A percentile compares a stretch with the other conserved stretches of the same genome.
These are phyloP conservation scores for Goffeauzyma gilvescens DNA, from an alignment of 768 basidiomycete genomes.

Conservation along the genomic window DNA sequence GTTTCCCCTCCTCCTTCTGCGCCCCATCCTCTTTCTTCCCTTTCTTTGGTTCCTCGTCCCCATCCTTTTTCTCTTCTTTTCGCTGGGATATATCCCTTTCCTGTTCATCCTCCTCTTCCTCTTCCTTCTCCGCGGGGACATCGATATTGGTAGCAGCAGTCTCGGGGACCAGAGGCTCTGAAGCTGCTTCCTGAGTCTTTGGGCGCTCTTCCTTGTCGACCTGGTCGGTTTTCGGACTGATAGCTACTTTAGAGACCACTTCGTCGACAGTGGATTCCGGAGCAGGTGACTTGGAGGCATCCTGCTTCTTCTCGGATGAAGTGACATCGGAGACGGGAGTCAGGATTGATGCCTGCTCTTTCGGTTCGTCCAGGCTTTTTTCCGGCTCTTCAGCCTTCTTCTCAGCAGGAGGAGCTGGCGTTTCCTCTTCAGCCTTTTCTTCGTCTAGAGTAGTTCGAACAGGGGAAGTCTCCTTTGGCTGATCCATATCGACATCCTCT, in stretches of 20 bases:
- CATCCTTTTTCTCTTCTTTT: neutral
- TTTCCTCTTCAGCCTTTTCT: neutral
- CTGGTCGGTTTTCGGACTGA: neutral
- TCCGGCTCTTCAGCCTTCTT: neutral
- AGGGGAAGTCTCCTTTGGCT: neutral
- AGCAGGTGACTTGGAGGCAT: too few relatives aligned
- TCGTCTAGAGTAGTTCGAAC: neutral
- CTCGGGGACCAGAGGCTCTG: too few relatives aligned
- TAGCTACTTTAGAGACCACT: too few relatives aligned
- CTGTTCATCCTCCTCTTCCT: neutral
- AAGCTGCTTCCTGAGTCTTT: neutral
- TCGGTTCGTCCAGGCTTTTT: too few relatives aligned
- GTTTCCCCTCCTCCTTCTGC: neutral
- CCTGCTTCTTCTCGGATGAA: too few relatives aligned
- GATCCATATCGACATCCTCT: neutral
- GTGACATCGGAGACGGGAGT: too few relatives aligned
- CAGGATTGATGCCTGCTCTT: too few relatives aligned
- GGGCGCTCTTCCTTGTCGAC: neutral
- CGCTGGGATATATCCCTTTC: neutral
- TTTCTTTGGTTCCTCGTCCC: neutral
- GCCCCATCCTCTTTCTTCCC: neutral
- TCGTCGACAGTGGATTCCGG: too few relatives aligned
- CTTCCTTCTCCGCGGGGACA: neutral
- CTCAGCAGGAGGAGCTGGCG: neutral
- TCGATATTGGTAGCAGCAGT: too few relatives aligned